A percentile compares a stretch with the other conserved stretches of the same genome.
These are phyloP conservation scores for Loxodes magnus DNA, from an alignment of 73 alveolate genomes.

Conservation along the genomic window DNA sequence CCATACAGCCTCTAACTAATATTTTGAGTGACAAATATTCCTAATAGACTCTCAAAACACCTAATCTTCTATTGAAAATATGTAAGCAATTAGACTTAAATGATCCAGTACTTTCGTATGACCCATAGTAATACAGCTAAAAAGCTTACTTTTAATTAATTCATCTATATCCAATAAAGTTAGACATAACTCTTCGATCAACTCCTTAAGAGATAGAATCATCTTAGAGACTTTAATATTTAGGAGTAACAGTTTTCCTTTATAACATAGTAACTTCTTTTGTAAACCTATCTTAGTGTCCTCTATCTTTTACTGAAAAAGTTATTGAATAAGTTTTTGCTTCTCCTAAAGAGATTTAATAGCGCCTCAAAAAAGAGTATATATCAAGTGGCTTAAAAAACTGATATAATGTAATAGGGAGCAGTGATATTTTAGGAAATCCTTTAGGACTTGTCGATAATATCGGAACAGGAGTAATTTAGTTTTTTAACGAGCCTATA, in stretches of 20 bases:
- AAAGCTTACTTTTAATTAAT: slow-evolving; percentile 36
- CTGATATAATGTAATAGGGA: slow-evolving; percentile 66
- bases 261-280: slow-evolving; percentile 21
- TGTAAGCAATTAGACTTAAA: slow-evolving; percentile 9
- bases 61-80: too few relatives aligned
- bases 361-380: slow-evolving; percentile 32
- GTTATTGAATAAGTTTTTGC: slow-evolving; percentile 23
- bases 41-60: neutral
- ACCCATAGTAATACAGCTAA: slow-evolving; percentile 1
- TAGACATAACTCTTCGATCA: slow-evolving; percentile 13
- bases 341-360: slow-evolving; percentile 9
- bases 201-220: neutral
- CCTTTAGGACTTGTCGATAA: slow-evolving; percentile 80
- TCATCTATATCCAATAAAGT: slow-evolving; percentile 30
- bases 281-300: slow-evolving; percentile 40
- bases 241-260: slow-evolving; percentile 24
- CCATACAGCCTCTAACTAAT: neutral
- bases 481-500: slow-evolving; percentile 80
- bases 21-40: neutral
- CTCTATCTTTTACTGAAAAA: slow-evolving; percentile 29
- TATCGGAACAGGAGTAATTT: slow-evolving; percentile 87
- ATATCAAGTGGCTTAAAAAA: slow-evolving; percentile 55
- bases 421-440: slow-evolving; percentile 76
- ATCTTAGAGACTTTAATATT: slow-evolving; percentile 15
- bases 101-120: slow-evolving; percentile 15